Evolutionary conservation across 2,329 filamentous ascomycete genomes (phyloP).

Genomic region (Orbilia blumenaviensis): DNA sequence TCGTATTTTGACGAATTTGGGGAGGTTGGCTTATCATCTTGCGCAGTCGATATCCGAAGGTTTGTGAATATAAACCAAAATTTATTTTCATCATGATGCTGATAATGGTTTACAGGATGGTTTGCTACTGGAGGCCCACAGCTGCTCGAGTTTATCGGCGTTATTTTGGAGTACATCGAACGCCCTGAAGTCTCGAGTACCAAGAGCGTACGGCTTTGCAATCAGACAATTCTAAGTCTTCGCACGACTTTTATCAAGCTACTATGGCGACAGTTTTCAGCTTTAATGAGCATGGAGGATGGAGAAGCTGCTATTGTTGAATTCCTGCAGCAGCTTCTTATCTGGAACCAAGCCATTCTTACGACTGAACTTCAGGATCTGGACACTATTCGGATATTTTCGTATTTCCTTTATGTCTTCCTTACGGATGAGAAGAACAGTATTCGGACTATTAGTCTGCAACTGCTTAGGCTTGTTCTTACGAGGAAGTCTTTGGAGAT

Average conservation of each 20-base stretch:
- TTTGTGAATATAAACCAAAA: not conserved
- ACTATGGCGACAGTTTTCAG: conserved; percentile 65
- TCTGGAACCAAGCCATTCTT: conserved; percentile 94
- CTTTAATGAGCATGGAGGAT: conserved; percentile 62
- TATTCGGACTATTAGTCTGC: conserved; percentile 49
- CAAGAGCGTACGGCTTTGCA: conserved; percentile 92
- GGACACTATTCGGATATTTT: conserved; percentile 84
- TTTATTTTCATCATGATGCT: not conserved
- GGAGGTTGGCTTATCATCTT: conserved; percentile 80
- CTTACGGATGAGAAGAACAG: conserved; percentile 71
- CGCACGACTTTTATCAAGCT: conserved; percentile 80
- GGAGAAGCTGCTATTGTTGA: conserved; percentile 71
- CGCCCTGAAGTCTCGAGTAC: conserved; percentile 79
- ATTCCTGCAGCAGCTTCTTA: conserved; percentile 85
- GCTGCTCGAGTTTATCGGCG: conserved; percentile 85
- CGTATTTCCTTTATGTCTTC: conserved; percentile 91
- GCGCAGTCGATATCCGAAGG: conserved; percentile 90
- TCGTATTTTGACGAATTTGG: conserved; percentile 83
- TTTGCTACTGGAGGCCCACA: conserved; percentile 87
- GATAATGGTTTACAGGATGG: conserved; percentile 67
- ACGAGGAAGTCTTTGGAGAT: conserved; percentile 39
- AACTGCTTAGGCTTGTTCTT: conserved; percentile 39
- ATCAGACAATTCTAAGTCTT: conserved; percentile 79
- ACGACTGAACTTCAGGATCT: conserved; percentile 79
- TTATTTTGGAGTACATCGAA: conserved; percentile 86